phyloP scores from a whole-genome alignment of 345 rosid species.

The Euphorbia peplus region DNA sequence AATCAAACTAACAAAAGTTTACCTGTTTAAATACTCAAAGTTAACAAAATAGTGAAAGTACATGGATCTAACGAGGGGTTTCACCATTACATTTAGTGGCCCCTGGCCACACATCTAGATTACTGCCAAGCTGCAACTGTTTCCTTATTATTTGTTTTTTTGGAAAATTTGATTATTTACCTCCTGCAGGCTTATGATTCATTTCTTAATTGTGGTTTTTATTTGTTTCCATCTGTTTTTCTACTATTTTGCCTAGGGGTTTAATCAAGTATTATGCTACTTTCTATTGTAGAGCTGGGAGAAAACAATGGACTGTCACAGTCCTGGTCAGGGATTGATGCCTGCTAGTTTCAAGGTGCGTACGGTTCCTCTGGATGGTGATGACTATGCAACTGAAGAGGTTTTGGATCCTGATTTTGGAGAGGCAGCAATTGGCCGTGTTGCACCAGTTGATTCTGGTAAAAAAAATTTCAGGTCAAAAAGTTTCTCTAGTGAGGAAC shows the following conservation, averaged over 20 bases:
- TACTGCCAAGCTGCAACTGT: background rate
- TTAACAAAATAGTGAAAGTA: too few relatives aligned
- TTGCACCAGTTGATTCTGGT: conserved; percentile 98
- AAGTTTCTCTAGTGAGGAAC: background rate
- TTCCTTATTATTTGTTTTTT: background rate
- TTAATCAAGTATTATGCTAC: conserved; percentile 1
- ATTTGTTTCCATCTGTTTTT: background rate
- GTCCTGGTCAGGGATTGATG: conserved; percentile 98
- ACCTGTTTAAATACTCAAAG: too few relatives aligned
- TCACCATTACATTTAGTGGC: background rate
- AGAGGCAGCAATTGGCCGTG: conserved; percentile 97
- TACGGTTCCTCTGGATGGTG: conserved; percentile 76
- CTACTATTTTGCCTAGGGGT: background rate
- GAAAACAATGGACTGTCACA: conserved; percentile 95
- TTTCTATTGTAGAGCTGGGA: conserved; percentile 73
- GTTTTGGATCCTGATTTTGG: conserved; percentile 95
- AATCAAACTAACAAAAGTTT: too few relatives aligned
- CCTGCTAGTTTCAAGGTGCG: conserved; percentile 96
- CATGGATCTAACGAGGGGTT: too few relatives aligned
- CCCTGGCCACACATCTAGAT: conserved; percentile 1
- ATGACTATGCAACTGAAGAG: conserved; percentile 75
- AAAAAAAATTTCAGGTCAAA: conserved; percentile 11
- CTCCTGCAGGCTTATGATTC: background rate
- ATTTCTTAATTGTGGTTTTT: background rate
- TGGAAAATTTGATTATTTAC: background rate